These are phyloP conservation scores for Cladosporium sp. DNA, from an alignment of 2,329 filamentous ascomycete genomes.

Conservation along the genomic window DNA sequence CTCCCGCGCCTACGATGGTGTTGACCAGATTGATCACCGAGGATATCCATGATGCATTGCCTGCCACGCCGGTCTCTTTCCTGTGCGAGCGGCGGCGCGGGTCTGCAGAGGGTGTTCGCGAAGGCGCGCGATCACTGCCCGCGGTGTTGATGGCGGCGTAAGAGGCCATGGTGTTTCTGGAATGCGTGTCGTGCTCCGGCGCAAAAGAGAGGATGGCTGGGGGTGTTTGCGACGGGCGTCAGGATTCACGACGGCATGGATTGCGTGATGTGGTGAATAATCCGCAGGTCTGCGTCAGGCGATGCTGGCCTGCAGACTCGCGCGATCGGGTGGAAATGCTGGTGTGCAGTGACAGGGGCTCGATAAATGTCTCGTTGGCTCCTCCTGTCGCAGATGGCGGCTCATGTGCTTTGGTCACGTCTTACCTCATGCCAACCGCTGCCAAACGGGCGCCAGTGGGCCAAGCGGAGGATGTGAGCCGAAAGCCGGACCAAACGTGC, in stretches of 20 bases:
- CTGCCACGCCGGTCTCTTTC: constrained; percentile 64
- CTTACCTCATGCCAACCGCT: constrained; percentile 5
- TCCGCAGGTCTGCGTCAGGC: neutral
- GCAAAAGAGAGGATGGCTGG: neutral
- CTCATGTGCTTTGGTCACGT: constrained; percentile 7
- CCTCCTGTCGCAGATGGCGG: constrained; percentile 3
- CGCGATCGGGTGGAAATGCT: neutral
- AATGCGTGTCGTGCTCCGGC: neutral
- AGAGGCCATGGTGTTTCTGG: constrained; percentile 36
- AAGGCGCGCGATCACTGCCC: constrained; percentile 34
- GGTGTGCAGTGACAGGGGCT: neutral
- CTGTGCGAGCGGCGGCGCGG: constrained; percentile 59
- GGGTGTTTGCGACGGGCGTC: neutral
- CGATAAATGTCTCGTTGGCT: neutral
- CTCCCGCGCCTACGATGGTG: constrained; percentile 92
- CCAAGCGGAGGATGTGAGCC: neutral
- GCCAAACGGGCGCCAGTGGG: neutral
- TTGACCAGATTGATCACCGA: constrained; percentile 95
- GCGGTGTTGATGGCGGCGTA: constrained; percentile 43
- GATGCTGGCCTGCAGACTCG: constrained; percentile 10
- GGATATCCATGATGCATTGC: constrained; percentile 82
- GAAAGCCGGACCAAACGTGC: neutral
- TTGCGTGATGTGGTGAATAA: neutral
- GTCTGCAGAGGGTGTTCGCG: constrained; percentile 38
- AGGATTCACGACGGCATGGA: neutral